Base-by-base conservation (phyloP, 208 protist genomes). In the Leishmania arabica region DNA sequence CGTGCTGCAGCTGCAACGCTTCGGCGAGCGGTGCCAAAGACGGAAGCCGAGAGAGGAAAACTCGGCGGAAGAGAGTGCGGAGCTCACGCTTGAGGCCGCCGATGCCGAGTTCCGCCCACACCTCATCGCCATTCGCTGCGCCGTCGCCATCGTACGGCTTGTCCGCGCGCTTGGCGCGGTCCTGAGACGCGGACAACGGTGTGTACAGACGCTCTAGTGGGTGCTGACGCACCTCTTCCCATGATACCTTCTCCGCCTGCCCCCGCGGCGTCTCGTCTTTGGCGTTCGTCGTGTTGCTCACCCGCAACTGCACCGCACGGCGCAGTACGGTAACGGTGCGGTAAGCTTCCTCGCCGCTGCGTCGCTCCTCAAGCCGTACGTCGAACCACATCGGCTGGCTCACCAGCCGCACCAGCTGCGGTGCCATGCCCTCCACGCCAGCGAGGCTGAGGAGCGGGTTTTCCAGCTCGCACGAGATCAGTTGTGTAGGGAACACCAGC, bases 11-110 rank as follows among this genome's bases (percentile, higher is more conserved):
- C 58, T 99, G 95, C 24, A 99, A 75, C 4, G 93, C 85, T 11
- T 84, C 80, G 4, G 85, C 78, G n/a, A 92, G 88, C 34, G 94
- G 96, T 0, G 84, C 53, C 21, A 96, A 76, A 4, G 90, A 94
- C 54, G 98, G 98, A 21, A 99, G 88, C 21, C 99, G 97, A 6
- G 98, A 99, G 31, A 99, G 97, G 89, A 99, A 99, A 37, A 99
- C 99, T 79, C 99, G 97, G 72, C 99, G 97, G 87, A 99, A 99
- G 66, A 99, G 97, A 66, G 90, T 86, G 51, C 86, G 92, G 54
- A 99, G 97, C 88, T 99, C 95, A 0, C 79, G 53, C 83, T 99
- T 95, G 37, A 99, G 92, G 72, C 99, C 99, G 64, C 98, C 98
- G 75, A 99, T 98, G 27, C 98, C 98, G 84, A 99, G 85, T 70